Percentiles rank a stretch among this genome's conserved stretches.
Evolutionary conservation across 2,329 filamentous ascomycete species (phyloP).

Genomic region (Fusarium avenaceum): DNA sequence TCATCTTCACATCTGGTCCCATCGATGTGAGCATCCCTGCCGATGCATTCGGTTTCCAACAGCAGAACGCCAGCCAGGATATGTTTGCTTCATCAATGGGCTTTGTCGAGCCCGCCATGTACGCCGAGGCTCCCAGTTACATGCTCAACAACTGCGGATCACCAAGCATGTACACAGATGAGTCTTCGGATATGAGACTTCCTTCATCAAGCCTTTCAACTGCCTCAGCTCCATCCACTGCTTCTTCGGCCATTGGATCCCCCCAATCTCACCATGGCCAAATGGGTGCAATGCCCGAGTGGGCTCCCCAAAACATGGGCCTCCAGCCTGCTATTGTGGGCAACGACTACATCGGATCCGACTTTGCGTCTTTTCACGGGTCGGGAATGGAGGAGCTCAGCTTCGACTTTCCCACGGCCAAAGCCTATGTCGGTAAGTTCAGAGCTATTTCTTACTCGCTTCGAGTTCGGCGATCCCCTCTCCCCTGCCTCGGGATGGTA

Average conservation of each 20-base stretch:
- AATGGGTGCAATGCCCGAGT: slow-evolving; percentile 70
- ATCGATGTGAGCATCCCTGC: slow-evolving; percentile 65
- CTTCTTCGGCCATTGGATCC: slow-evolving; percentile 76
- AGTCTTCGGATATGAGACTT: slow-evolving; percentile 61
- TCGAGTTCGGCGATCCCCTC: slow-evolving; percentile 37
- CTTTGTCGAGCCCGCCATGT: slow-evolving; percentile 62
- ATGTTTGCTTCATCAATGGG: slow-evolving; percentile 54
- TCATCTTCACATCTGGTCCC: slow-evolving; percentile 56
- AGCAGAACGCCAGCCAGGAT: slow-evolving; percentile 53
- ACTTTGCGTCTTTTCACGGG: slow-evolving; percentile 67
- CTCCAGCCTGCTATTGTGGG: slow-evolving; percentile 75
- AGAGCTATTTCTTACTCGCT: slow-evolving; percentile 38
- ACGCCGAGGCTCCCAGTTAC: slow-evolving; percentile 60
- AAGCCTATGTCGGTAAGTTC: slow-evolving; percentile 71
- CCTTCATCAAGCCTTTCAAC: slow-evolving; percentile 72
- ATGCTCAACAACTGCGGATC: slow-evolving; percentile 63
- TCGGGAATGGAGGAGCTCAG: slow-evolving; percentile 65
- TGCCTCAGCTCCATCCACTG: slow-evolving; percentile 71
- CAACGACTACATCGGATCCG: slow-evolving; percentile 66
- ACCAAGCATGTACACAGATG: slow-evolving; percentile 64
- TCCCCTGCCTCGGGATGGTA: slow-evolving; percentile 31
- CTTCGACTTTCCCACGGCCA: slow-evolving; percentile 63
- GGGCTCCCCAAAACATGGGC: slow-evolving; percentile 67
- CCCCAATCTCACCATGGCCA: slow-evolving; percentile 73
- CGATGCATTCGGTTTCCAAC: slow-evolving; percentile 60